phyloP scores from a whole-genome alignment of 1,139 yeast genomes.

The Trichomonascaceae sp. region DNA sequence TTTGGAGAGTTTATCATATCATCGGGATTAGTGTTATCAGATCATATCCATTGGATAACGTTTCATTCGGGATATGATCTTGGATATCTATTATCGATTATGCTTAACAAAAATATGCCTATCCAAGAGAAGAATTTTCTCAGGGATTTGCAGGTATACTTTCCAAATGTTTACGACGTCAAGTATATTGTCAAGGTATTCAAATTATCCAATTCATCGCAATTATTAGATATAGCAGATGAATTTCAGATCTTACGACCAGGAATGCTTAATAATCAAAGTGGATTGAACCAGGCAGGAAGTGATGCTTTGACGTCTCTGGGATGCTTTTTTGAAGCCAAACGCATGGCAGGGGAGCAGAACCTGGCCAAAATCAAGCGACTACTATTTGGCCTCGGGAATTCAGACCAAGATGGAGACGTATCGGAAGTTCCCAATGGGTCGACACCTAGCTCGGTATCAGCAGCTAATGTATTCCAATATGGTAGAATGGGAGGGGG shows the following conservation, averaged over 20 bases:
- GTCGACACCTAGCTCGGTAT: not conserved
- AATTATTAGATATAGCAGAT: slow-evolving; percentile 41
- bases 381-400: slow-evolving; percentile 34
- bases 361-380: slow-evolving; percentile 28
- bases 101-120: slow-evolving; percentile 75
- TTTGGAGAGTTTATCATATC: slow-evolving; percentile 83
- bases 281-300: slow-evolving; percentile 42
- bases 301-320: slow-evolving; percentile 47
- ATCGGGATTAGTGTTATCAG: slow-evolving; percentile 75
- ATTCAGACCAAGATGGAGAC: slow-evolving; percentile 8
- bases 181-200: slow-evolving; percentile 61
- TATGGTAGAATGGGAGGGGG: slow-evolving; percentile 32
- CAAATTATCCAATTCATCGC: slow-evolving; percentile 34
- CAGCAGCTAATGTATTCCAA: slow-evolving; percentile 29
- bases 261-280: slow-evolving; percentile 22
- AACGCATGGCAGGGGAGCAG: slow-evolving; percentile 34
- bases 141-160: slow-evolving; percentile 62
- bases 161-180: slow-evolving; percentile 81
- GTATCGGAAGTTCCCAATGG: slow-evolving; percentile 5
- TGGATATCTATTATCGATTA: slow-evolving; percentile 76
- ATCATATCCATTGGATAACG: slow-evolving; percentile 77
- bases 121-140: slow-evolving; percentile 74
- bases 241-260: slow-evolving; percentile 35
- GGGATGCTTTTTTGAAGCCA: slow-evolving; percentile 46
- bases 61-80: slow-evolving; percentile 89